These are phyloP conservation scores for Fusarium chlamydosporum DNA, from an alignment of 2,329 filamentous ascomycete species.

Conservation along the genomic window DNA sequence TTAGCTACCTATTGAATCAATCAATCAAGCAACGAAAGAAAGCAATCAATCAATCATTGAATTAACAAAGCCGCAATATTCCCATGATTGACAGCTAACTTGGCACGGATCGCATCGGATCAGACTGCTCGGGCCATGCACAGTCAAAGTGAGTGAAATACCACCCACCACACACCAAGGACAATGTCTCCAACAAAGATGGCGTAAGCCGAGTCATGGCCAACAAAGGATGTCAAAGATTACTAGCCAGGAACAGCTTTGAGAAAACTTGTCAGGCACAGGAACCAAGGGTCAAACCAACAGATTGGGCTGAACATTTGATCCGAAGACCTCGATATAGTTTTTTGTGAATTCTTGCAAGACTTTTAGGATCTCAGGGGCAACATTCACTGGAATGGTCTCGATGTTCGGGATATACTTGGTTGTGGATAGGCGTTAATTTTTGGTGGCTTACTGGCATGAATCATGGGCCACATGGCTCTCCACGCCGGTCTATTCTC, in stretches of 20 bases:
- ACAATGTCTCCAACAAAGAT: conserved; percentile 26
- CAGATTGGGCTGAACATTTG: conserved; percentile 2
- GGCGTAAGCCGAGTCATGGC: conserved; percentile 38
- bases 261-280: conserved; percentile 28
- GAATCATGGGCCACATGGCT: conserved; percentile 39
- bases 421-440: conserved; percentile 8
- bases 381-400: conserved; percentile 37
- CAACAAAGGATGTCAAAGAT: conserved; percentile 38
- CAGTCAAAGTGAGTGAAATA: conserved; percentile 11
- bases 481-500: not conserved
- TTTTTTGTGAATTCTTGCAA: conserved; percentile 35
- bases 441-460: conserved; percentile 36
- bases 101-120: conserved; percentile 22
- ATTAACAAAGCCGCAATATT: conserved; percentile 38
- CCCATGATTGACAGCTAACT: conserved; percentile 38
- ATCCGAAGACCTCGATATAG: conserved; percentile 31
- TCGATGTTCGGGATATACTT: conserved; percentile 25
- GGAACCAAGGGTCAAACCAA: conserved; percentile 21
- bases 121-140: conserved; percentile 5
- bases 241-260: conserved; percentile 42
- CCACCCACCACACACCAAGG: conserved; percentile 5
- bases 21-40: conserved; percentile 16
- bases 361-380: conserved; percentile 38
- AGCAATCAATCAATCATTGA: conserved; percentile 2
- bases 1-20: conserved; percentile 52